phyloP scores from a whole-genome alignment of 352 stramenopile genomes.

The Phytophthora kernoviae region DNA sequence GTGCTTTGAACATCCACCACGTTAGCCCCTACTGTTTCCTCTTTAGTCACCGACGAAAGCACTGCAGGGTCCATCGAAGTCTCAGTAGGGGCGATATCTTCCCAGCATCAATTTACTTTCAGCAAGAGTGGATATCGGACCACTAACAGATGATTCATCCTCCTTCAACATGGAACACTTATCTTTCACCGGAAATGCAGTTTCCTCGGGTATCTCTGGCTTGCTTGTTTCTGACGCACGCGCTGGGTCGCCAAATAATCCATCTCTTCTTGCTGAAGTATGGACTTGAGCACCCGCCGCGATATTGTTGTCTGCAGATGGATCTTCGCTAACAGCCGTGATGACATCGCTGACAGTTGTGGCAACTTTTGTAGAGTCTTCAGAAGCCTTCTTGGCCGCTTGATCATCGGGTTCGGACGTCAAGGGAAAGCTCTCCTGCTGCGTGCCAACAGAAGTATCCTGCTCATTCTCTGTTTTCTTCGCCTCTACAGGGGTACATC shows the following conservation, averaged over 20 bases:
- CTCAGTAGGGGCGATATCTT: not conserved
- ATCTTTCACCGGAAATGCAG: not conserved
- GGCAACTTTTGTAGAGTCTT: not conserved
- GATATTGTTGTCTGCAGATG: not conserved
- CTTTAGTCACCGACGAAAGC: not conserved
- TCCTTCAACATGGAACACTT: not conserved
- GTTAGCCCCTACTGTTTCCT: too few relatives aligned
- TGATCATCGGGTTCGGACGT: conserved; percentile 3
- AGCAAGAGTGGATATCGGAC: not conserved
- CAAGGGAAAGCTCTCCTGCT: not conserved
- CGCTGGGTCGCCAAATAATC: not conserved
- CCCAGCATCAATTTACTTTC: not conserved
- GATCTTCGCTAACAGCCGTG: not conserved
- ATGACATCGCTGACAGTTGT: conserved; percentile 6
- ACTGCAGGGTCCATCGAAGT: not conserved
- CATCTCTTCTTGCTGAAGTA: not conserved
- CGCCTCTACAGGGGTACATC: not conserved
- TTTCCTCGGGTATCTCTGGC: not conserved
- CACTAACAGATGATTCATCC: not conserved
- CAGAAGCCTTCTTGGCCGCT: not conserved
- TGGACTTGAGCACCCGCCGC: not conserved
- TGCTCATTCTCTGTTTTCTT: conserved; percentile 2
- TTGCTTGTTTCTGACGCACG: not conserved
- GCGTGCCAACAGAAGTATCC: not conserved
- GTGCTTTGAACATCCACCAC: too few relatives aligned